Evolutionary conservation across 2,329 filamentous ascomycete species (phyloP), one percentile per base, ranked within the genome.

Genomic region (Exophiala sideris): DNA sequence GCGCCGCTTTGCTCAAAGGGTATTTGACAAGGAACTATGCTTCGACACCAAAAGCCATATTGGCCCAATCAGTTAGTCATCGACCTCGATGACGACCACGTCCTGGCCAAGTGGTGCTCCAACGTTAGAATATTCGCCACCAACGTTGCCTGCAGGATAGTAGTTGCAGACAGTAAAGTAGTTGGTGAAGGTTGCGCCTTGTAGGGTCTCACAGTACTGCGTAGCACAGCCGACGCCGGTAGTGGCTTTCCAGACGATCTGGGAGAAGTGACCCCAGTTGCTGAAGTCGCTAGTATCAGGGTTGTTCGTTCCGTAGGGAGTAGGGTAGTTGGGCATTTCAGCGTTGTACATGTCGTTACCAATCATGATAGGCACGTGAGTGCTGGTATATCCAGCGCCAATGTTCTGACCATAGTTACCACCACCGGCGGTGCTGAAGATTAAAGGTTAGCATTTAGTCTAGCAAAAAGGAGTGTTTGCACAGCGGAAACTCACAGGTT

Each of bases 131-230:
- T 82, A 86, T 62, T 77, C 69, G 57, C 74, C 76, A 11, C 62
- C 71, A 51, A 77, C 73, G 72, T 86, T 85, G 87, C 88, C 90
- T 58, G 83, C 74, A 59, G 83, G 79, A 62, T 74, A 76, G 77
- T 96, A 96, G 81, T 95, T 92, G 86, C 90, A 95, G 65, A 95
- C 89, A 24, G 88, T 91, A 77, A 83, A 89, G 73, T 81, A 84
- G 12, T 83, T 72, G 46, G 67, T 65, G 56, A 66, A 66, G 47
- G 70, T 72, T 39, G 71, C 70, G 58, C 75, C 73, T 35, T 63
- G 66, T 36, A 80, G 68, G 48, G 48, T 62, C 16, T 59, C 7
- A 78, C 76, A 83, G 70, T 58, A 53, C 14, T 68, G 65, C 18
- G 70, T 80, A 47, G 76, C 76, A 68, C 87, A 91, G 61, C 85